A percentile compares a stretch with the other conserved stretches of the same genome.
Conservation (phyloP, 768 basidiomycete species). For the Trametes maxima region DNA sequence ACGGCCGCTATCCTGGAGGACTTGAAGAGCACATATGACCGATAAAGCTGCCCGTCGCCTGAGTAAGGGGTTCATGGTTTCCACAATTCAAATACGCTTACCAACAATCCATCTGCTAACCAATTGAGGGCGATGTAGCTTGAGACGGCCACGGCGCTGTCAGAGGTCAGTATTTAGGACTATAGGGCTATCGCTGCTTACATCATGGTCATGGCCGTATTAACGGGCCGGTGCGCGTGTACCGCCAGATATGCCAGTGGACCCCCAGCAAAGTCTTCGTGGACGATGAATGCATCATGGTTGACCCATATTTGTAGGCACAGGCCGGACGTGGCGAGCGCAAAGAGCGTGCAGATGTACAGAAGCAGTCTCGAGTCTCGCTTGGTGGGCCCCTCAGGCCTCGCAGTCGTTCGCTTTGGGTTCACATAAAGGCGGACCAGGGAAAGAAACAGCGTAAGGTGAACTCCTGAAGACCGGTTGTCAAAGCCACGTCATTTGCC, state of each 20-base stretch:
- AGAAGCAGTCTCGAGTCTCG: constrained; percentile 3
- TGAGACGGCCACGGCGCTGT: background rate
- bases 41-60: constrained; percentile 15
- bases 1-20: background rate
- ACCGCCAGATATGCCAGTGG: constrained; percentile 28
- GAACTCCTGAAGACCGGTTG: constrained; percentile 18
- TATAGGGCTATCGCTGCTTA: constrained; percentile 18
- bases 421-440: background rate
- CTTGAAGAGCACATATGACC: constrained; percentile 21
- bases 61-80: background rate
- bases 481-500: background rate
- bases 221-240: constrained; percentile 20
- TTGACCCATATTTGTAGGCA: constrained; percentile 29
- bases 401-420: background rate
- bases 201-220: constrained; percentile 29
- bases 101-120: constrained; percentile 34
- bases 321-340: constrained; percentile 24
- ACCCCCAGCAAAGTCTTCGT: constrained; percentile 24
- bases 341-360: constrained; percentile 24
- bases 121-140: constrained; percentile 36
- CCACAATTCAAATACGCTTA: constrained; percentile 1
- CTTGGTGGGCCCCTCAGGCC: background rate
- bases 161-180: background rate
- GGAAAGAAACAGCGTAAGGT: constrained; percentile 19
- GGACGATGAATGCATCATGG: constrained; percentile 29